Evolutionary conservation across 2,329 filamentous ascomycete species (phyloP), one percentile per base, ranked within the genome.

Genomic region (Elsinoe batatas): DNA sequence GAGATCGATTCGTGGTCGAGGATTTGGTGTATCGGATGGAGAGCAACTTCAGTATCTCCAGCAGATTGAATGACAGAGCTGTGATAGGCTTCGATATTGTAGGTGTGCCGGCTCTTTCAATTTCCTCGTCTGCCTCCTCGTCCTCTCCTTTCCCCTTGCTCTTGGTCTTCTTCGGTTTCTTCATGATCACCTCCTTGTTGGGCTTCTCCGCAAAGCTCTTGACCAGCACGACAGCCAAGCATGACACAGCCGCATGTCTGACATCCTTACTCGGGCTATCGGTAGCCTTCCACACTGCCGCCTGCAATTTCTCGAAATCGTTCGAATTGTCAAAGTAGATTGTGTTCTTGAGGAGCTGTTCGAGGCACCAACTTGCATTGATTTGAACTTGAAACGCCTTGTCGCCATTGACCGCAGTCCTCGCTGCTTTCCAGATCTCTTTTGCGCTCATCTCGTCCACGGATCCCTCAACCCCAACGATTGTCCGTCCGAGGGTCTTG

Each of bases 341-440:
- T 0, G 91, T 96, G 59, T 80, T 75, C 56, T 80, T 83, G 18
- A 87, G 74, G 49, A 97, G 74, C 55, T 83, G 77, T 65, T 87
- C 85, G 59, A 98, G 72, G 66, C 88, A 94, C 61, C 83, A 83
- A 64, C 87, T 94, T 7, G 88, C 87, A 56, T 83, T 81, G 13
- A 85, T 79, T 67, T 95, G 82, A 6, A 91, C 90, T 33, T 95
- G 77, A 2, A 83, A 78, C 3, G 89, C 87, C 70, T 93, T 97
- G 69, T 98, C 94, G 58, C 77, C 78, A 0, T 83, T 78, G 26
- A 86, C 86, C 62, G 86, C 79, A 69, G 79, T 88, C 60, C 93
- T 83, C 22, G 84, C 85, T 68, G 91, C 87, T 70, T 96, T 98
- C 89, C 90, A 97, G 13, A 94, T 81, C 68, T 96, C 91, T 65